Evolutionary conservation across 2,329 filamentous ascomycete species (phyloP).

Genomic region (Epichloe baconii): DNA sequence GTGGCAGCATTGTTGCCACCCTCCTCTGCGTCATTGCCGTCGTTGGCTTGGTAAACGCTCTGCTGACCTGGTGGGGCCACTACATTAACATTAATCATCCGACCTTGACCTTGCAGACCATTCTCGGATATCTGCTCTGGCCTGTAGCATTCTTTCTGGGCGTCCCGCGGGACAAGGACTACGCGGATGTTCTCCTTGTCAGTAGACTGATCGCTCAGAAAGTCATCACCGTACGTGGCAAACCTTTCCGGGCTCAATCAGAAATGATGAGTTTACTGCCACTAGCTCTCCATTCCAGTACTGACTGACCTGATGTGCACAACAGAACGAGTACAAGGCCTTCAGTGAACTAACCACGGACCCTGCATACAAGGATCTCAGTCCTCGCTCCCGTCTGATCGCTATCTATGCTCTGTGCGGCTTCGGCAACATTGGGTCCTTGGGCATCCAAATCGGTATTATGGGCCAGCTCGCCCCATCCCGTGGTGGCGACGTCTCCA

Average conservation of each 20-base stretch:
- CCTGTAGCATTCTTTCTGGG: conserved; percentile 71
- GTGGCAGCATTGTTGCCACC: conserved; percentile 65
- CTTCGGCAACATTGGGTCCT: conserved; percentile 75
- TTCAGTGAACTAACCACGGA: conserved; percentile 45
- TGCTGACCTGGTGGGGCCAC: conserved; percentile 72
- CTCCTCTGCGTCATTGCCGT: conserved; percentile 76
- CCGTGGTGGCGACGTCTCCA: conserved; percentile 61
- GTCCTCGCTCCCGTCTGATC: conserved; percentile 62
- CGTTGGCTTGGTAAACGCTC: conserved; percentile 58
- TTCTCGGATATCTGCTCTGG: conserved; percentile 67
- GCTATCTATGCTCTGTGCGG: conserved; percentile 76
- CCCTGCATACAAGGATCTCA: conserved; percentile 48
- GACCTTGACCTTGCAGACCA: conserved; percentile 56
- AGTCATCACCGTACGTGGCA: conserved; percentile 50
- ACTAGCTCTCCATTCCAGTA: too few relatives aligned
- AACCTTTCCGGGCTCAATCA: too few relatives aligned
- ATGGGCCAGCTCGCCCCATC: conserved; percentile 67
- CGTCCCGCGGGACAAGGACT: conserved; percentile 51
- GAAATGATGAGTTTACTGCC: too few relatives aligned
- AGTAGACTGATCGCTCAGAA: conserved; percentile 72
- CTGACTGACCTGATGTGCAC: too few relatives aligned
- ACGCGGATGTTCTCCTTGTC: conserved; percentile 54
- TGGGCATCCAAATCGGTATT: conserved; percentile 84
- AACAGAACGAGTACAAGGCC: conserved; percentile 64
- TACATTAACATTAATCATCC: conserved; percentile 64